Base-by-base conservation (phyloP, 73 alveolate genomes). In the Paramecium octaurelia region DNA sequence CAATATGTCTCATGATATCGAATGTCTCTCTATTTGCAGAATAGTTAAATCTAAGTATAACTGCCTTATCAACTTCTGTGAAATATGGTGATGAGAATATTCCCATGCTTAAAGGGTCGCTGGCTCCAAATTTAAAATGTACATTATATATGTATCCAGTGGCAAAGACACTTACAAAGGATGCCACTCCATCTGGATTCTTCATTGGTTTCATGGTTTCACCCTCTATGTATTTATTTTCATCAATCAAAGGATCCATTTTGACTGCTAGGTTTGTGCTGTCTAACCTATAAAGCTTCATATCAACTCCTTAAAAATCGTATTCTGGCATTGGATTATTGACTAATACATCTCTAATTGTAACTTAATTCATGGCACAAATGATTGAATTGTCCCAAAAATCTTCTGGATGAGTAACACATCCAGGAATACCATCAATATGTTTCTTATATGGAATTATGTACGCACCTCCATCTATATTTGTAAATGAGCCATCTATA, bases 401-500 rank as follows among this genome's bases (percentile, higher is more conserved):
- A 18, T 18, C 84, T 2, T 36, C 46, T n/a, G 24, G 34, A 59
- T 60, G 31, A 8, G 31, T 9, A 0, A 44, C 27, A 23, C 96
- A 92, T 29, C 38, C 84, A 8, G 31, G n/a, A 34, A 44, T 18
- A 18, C 69, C 50, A n/a, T 38, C 83, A 29, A 92, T 69, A 27
- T 92, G 92, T 36, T 64, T 36, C 0, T 70, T 76, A 35, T 43
- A 48, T n/a, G 96, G 94, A 10, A 80, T 68, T 27, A 92, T n/a
- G 27, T 46, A 85, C n/a, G 84, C 68, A 27, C 94, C 92, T 23
- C 24, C 31, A 10, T 38, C 36, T 29, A 20, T 11, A 5, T 92
- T 92, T 11, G 96, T 27, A 11, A 92, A 16, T 10, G 92, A 16
- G 4, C 96, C 96, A 92, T 92, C 96, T 21, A 43, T 23, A 92